Evolutionary conservation across 106 monocot species (phyloP), one percentile per base, ranked within the genome.

Genomic region (Dioscorea dumetorum): DNA sequence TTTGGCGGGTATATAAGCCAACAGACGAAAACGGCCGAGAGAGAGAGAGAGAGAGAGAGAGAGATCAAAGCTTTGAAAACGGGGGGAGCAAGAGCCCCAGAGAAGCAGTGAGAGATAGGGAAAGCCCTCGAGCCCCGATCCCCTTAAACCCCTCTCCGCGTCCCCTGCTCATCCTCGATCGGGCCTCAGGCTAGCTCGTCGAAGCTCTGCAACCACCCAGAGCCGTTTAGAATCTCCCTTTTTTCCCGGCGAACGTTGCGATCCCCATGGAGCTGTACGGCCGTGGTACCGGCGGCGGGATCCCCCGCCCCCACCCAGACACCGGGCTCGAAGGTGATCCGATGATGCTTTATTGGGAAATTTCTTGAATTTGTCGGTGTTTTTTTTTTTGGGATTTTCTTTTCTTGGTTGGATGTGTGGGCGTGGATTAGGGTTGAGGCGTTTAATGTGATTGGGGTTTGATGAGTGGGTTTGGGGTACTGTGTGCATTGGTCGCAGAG

Each of bases 301-400:
- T 69, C 22, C 52, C 33, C 62, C 68, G 6, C 49, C 34, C 52
- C 17, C 77, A 82, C 33, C 71, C 77, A 15, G 79, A 56, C 24
- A 77, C 86, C 18, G 86, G 83, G 11, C 71, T 90, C 12, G 86
- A 90, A 79, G 90, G 90, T 90, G 73, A 33, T 48, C n/a, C 18
- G 21, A 48, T 18, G n/a, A 50, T 5, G 12, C 7, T 48, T 48
- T 62, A 10, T 31, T 23, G 28, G 17, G 31, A 1, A 21, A 8
- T 49, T 15, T 24, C 22, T 5, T 3, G 49, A 19, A 33, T 65
- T 57, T 34, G 60, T 21, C 14, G n/a, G n/a, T n/a, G 14, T 21
- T 20, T 16, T 64, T 50, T 76, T 28, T 16, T 41, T 41, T 6
- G 41, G 41, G 6, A 5, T 41, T 41, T 41, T 41, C 6, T 41